Conservation (phyloP, 139 green algal species). For the Chlorella sorokiniana region DNA sequence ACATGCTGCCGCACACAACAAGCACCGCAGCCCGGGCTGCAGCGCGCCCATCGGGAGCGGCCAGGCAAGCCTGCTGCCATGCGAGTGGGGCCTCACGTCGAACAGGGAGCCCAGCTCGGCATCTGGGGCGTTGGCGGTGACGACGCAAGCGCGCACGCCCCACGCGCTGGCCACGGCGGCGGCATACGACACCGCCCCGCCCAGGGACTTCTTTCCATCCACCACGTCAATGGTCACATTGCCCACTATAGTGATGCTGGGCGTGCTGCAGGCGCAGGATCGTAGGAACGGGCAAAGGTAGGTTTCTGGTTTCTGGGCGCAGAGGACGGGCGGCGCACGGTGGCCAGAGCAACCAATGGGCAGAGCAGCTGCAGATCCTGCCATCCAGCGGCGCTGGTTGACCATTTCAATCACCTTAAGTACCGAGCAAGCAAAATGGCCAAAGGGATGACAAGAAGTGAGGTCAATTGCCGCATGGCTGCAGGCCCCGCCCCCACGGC, state of each 20-base stretch:
- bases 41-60: no score
- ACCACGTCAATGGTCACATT: conserved; percentile 81
- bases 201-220: conserved; percentile 64
- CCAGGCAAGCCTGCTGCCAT: no score
- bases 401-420: not conserved
- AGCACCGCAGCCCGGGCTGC: not conserved
- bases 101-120: conserved; percentile 55
- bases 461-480: not conserved
- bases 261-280: not conserved
- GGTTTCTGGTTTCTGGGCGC: no score
- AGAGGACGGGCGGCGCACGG: no score
- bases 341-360: no score
- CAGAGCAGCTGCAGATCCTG: not conserved
- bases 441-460: not conserved
- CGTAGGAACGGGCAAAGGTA: no score
- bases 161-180: conserved; percentile 60
- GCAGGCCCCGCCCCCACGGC: no score
- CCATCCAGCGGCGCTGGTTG: not conserved
- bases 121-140: conserved; percentile 69
- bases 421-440: not conserved
- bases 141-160: conserved; percentile 67
- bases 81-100: not conserved
- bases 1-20: not conserved
- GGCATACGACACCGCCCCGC: conserved; percentile 78
- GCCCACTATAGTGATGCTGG: conserved; percentile 61